These are phyloP conservation scores for Monilinia fructigena DNA, from an alignment of 2,329 filamentous ascomycete species.

Conservation along the genomic window DNA sequence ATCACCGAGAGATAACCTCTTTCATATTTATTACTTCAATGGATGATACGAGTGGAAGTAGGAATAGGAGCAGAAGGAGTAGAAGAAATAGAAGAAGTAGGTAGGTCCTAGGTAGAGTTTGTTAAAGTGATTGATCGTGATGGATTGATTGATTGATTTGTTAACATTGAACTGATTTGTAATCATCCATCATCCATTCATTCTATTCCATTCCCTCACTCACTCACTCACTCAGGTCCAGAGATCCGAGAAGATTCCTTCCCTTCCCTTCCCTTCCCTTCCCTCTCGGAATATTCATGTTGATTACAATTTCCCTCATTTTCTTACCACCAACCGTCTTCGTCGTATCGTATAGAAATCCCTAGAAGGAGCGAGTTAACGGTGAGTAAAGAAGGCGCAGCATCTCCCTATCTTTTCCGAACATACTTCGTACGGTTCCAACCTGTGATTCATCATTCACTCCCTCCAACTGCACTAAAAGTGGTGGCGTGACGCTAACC, in stretches of 20 bases:
- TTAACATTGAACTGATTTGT: not conserved
- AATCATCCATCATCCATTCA: not conserved
- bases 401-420: not conserved
- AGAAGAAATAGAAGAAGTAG: too few relatives aligned
- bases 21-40: too few relatives aligned
- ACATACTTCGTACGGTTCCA: not conserved
- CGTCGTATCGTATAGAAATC: not conserved
- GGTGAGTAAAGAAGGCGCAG: slow-evolving; percentile 19
- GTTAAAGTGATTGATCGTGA: too few relatives aligned
- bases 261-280: too few relatives aligned
- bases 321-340: not conserved
- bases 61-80: too few relatives aligned
- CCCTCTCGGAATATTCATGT: not conserved
- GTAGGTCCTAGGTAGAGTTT: too few relatives aligned
- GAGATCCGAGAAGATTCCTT: slow-evolving; percentile 3
- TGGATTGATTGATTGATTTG: too few relatives aligned
- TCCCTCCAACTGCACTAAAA: not conserved
- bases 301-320: too few relatives aligned
- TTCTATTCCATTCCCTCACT: not conserved
- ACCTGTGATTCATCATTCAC: too few relatives aligned
- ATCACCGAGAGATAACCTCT: too few relatives aligned
- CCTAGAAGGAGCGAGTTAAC: slow-evolving; percentile 11
- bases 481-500: slow-evolving; percentile 21
- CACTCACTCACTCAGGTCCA: slow-evolving; percentile 3
- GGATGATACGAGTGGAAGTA: too few relatives aligned